These are phyloP conservation scores for Senna siamea DNA, from an alignment of 306 rosid species.

Conservation along the genomic window DNA sequence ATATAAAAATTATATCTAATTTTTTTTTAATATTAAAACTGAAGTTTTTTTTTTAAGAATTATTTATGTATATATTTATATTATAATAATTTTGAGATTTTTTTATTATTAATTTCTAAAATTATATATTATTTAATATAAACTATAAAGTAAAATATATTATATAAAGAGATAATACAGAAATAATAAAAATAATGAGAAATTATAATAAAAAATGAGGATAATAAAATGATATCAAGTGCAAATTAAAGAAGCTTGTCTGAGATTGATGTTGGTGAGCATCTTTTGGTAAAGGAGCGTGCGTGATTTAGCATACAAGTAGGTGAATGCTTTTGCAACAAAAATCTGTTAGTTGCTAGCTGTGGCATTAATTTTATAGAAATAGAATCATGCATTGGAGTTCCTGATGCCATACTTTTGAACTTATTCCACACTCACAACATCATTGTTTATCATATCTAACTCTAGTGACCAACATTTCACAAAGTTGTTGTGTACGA, in stretches of 20 bases:
- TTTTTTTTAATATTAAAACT: slow-evolving; percentile 21
- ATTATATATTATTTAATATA: too few species aligned
- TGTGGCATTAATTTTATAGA: slow-evolving; percentile 20
- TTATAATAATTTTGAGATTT: too few species aligned
- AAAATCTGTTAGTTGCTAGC: slow-evolving; percentile 32
- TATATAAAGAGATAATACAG: too few species aligned
- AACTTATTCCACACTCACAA: slow-evolving; percentile 25
- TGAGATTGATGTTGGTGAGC: slow-evolving; percentile 43
- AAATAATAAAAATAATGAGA: too few species aligned
- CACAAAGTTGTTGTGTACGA: slow-evolving; percentile 45
- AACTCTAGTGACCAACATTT: slow-evolving; percentile 32
- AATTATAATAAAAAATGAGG: too few species aligned
- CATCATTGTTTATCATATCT: slow-evolving; percentile 23
- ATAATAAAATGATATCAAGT: too few species aligned
- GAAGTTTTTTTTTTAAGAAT: slow-evolving; percentile 5
- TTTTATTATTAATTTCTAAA: too few species aligned
- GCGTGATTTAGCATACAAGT: slow-evolving; percentile 29
- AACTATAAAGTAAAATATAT: too few species aligned
- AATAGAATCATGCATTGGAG: slow-evolving; percentile 25
- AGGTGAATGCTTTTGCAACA: slow-evolving; percentile 38
- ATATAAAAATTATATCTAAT: too few species aligned
- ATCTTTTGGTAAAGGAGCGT: slow-evolving; percentile 27
- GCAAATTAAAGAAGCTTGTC: slow-evolving; percentile 35
- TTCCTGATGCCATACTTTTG: slow-evolving; percentile 34
- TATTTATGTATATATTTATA: neutral